Percentiles rank a stretch among this genome's conserved stretches.
These are phyloP conservation scores for Claviceps sp. DNA, from an alignment of 2,329 filamentous ascomycete genomes.

Conservation along the genomic window DNA sequence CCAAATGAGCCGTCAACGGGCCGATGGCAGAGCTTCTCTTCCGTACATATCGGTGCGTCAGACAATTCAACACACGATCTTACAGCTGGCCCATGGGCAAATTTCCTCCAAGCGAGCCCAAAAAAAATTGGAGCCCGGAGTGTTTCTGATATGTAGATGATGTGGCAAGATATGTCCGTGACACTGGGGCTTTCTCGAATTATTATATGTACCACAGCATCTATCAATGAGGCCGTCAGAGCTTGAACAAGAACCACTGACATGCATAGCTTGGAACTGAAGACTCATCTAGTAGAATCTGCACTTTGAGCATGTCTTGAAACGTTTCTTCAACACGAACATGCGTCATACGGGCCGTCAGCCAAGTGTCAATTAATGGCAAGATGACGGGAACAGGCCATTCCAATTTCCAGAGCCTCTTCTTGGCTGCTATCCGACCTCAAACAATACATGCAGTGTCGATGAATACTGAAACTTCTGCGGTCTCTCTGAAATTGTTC, in stretches of 20 bases:
- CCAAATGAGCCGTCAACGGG: no score
- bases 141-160: background rate
- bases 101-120: background rate
- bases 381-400: background rate
- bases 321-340: background rate
- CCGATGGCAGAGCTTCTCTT: no score
- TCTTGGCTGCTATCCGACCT: background rate
- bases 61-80: background rate
- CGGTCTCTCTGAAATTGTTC: no score
- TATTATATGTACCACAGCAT: background rate
- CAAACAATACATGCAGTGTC: background rate
- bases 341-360: background rate
- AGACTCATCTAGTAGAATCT: background rate
- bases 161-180: background rate
- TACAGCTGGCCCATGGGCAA: background rate
- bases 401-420: background rate
- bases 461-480: background rate
- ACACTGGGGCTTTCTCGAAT: background rate
- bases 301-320: background rate
- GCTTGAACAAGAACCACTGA: background rate
- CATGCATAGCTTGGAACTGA: background rate
- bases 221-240: background rate
- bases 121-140: background rate
- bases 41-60: background rate
- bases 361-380: background rate